phyloP scores from a whole-genome alignment of 306 rosid genomes.

The Ormosia semicastrata region DNA sequence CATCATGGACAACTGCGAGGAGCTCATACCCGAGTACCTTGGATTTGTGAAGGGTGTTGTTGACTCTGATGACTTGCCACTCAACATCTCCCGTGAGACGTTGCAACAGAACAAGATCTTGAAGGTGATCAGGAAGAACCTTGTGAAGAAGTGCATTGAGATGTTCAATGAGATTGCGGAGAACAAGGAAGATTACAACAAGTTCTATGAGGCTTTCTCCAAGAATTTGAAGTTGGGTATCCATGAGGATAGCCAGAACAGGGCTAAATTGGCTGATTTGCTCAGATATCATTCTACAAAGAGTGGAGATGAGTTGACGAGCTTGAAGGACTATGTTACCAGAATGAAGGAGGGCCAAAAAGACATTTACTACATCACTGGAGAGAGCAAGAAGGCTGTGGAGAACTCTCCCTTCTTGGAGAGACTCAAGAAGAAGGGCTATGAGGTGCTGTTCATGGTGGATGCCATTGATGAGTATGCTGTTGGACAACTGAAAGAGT shows the following conservation, averaged over 20 bases:
- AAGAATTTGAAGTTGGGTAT: conserved; percentile 72
- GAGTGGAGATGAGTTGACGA: conserved; percentile 70
- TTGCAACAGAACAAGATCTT: conserved; percentile 69
- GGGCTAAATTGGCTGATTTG: conserved; percentile 60
- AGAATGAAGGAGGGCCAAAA: conserved; percentile 77
- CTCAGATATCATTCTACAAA: conserved; percentile 67
- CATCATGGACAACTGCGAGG: conserved; percentile 76
- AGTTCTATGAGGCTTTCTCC: conserved; percentile 66
- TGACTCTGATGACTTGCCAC: conserved; percentile 72
- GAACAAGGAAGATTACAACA: conserved; percentile 66
- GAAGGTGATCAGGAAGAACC: conserved; percentile 70
- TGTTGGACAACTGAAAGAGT: conserved; percentile 65
- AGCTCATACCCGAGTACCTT: conserved; percentile 72
- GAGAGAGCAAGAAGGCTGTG: conserved; percentile 73
- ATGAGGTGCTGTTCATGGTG: conserved; percentile 69
- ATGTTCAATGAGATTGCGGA: conserved; percentile 76
- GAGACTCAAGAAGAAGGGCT: conserved; percentile 66
- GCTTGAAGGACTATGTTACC: conserved; percentile 69
- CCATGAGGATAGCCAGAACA: conserved; percentile 75
- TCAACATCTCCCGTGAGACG: conserved; percentile 74
- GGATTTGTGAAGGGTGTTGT: conserved; percentile 76
- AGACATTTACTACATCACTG: conserved; percentile 69
- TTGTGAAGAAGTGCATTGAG: conserved; percentile 75
- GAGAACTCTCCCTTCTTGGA: conserved; percentile 76
- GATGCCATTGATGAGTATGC: conserved; percentile 75